These are phyloP conservation scores for Rutstroemia sp. DNA, from an alignment of 2,329 filamentous ascomycete genomes.

Conservation along the genomic window DNA sequence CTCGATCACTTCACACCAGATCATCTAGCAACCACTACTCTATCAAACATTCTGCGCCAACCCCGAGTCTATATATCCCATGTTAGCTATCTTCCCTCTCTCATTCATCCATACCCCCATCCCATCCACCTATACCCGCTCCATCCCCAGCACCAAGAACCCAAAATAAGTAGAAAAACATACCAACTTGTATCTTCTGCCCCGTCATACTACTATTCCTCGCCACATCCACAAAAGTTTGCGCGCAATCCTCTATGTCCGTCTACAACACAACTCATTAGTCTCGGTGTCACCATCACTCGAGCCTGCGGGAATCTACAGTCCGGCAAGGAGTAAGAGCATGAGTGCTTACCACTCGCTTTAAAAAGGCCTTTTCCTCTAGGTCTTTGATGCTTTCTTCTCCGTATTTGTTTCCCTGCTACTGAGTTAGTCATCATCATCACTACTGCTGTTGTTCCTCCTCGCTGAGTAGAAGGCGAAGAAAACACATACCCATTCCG, in stretches of 20 bases:
- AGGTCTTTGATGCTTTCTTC: constrained; percentile 41
- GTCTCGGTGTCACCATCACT: no score
- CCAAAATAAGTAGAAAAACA: constrained; percentile 3
- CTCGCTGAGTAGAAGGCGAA: background rate
- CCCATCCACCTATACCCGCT: background rate
- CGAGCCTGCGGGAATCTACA: background rate
- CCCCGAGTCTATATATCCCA: background rate
- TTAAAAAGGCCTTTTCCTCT: constrained; percentile 44
- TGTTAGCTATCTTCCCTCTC: background rate
- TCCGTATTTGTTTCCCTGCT: constrained; percentile 37
- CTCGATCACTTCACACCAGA: no score
- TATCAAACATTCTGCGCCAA: background rate
- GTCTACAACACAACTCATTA: constrained; percentile 28
- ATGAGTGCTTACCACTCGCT: constrained; percentile 41
- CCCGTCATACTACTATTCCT: constrained; percentile 36
- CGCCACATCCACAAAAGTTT: constrained; percentile 46
- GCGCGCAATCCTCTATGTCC: constrained; percentile 44
- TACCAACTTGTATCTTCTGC: constrained; percentile 28
- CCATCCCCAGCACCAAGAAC: background rate
- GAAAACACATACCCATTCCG: constrained; percentile 46
- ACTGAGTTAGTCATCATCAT: background rate
- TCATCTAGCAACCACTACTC: no score
- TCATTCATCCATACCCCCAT: no score
- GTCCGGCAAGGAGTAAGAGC: background rate
- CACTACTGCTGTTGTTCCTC: background rate